Evolutionary conservation across 1,284 basidiomycete genomes (phyloP).

Genomic region (Puccinia horiana): DNA sequence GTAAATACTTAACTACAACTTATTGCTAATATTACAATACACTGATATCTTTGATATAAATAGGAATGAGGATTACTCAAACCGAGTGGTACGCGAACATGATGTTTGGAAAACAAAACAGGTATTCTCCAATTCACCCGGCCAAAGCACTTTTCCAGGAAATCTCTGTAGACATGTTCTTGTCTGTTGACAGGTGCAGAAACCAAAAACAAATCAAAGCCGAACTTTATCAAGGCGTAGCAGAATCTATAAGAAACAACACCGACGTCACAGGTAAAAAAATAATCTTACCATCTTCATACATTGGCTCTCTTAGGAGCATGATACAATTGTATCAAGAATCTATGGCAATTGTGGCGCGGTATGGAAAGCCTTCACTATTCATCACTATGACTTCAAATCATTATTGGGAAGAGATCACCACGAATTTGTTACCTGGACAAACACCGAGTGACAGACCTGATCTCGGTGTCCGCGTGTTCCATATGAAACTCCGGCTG

Average conservation of each 20-base stretch:
- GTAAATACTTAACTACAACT: background rate
- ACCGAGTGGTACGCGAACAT: no score
- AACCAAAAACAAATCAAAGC: background rate
- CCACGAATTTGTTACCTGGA: background rate
- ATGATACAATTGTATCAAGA: slow-evolving; percentile 60
- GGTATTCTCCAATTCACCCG: no score
- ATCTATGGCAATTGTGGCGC: slow-evolving; percentile 58
- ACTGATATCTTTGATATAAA: no score
- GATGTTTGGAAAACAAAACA: no score
- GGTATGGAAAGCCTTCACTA: slow-evolving; percentile 11
- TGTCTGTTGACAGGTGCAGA: background rate
- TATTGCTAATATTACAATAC: no score
- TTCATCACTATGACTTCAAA: slow-evolving; percentile 62
- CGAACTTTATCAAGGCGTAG: background rate
- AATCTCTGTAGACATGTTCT: background rate
- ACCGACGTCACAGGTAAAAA: slow-evolving; percentile 47
- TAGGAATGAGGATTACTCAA: no score
- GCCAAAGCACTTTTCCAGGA: no score
- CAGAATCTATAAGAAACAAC: slow-evolving; percentile 3
- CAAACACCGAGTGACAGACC: background rate
- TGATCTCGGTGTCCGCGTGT: background rate
- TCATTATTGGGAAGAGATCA: background rate
- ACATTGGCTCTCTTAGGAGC: slow-evolving; percentile 58
- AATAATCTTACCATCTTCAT: slow-evolving; percentile 59
- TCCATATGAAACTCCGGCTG: background rate